Evolutionary conservation across 1,284 basidiomycete species (phyloP).

Genomic region (Trichosporon sp.): DNA sequence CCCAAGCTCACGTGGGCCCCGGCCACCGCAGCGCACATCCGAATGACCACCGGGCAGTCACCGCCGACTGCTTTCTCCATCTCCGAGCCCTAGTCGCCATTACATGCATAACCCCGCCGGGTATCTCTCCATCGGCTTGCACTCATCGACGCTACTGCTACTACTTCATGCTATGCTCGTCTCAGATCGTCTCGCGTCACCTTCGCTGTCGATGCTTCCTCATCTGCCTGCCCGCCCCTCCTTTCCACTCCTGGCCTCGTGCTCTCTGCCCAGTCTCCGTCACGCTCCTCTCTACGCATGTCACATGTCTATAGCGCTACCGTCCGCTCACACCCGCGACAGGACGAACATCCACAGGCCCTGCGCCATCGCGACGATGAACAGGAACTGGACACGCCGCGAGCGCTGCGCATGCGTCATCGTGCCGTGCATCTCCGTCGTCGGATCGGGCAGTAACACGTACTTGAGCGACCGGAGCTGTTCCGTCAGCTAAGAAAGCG

Average conservation of each 20-base stretch:
- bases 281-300: not conserved
- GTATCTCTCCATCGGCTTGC: not conserved
- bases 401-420: conserved; percentile 75
- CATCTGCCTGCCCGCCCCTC: not conserved
- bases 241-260: not conserved
- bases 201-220: not conserved
- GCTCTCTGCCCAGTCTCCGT: not conserved
- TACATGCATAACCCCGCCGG: not conserved
- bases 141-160: not conserved
- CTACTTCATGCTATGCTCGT: not conserved
- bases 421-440: conserved; percentile 55
- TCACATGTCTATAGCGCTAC: not conserved
- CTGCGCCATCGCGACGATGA: conserved; percentile 66
- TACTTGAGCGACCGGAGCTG: conserved; percentile 83
- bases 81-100: not conserved
- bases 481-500: not conserved
- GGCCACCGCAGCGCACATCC: not conserved
- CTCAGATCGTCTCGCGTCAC: too few relatives aligned
- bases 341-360: conserved; percentile 75
- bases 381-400: conserved; percentile 77
- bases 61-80: not conserved
- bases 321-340: conserved; percentile 55
- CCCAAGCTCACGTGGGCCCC: not conserved
- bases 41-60: not conserved
- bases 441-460: conserved; percentile 74